These are phyloP conservation scores for Lactifluus pinguis DNA, from an alignment of 768 basidiomycete species.

Conservation along the genomic window DNA sequence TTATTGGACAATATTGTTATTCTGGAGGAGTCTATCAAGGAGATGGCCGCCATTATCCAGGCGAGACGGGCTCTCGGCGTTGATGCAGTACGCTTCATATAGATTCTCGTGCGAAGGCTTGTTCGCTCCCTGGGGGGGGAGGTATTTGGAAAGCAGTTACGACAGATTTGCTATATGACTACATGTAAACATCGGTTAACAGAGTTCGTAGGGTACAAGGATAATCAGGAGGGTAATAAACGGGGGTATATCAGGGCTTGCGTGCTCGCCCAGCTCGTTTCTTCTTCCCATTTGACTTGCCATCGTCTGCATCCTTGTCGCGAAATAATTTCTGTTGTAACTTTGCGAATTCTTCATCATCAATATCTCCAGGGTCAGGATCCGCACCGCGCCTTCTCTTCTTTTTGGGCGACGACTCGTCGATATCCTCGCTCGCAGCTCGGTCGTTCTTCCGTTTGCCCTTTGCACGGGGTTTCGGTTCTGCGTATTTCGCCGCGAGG, in stretches of 20 bases:
- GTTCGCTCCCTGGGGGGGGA: background rate
- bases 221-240: background rate
- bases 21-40: slow-evolving; percentile 91
- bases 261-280: slow-evolving; percentile 9
- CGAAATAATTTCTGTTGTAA: slow-evolving; percentile 50
- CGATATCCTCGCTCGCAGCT: slow-evolving; percentile 31
- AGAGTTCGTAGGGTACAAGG: background rate
- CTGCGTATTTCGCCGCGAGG: slow-evolving; percentile 66
- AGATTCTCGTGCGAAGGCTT: slow-evolving; percentile 1
- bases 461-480: slow-evolving; percentile 34
- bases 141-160: slow-evolving; percentile 1
- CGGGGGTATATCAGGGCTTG: background rate
- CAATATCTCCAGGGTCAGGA: slow-evolving; percentile 45
- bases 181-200: background rate
- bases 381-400: slow-evolving; percentile 39
- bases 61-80: slow-evolving; percentile 78
- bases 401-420: slow-evolving; percentile 31
- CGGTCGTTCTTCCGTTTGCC: slow-evolving; percentile 36
- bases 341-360: slow-evolving; percentile 56
- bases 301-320: slow-evolving; percentile 25
- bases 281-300: slow-evolving; percentile 9
- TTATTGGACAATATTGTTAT: slow-evolving; percentile 92
- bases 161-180: background rate
- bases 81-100: slow-evolving; percentile 71
- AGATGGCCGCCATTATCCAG: slow-evolving; percentile 77